phyloP scores from a whole-genome alignment of 2,329 filamentous ascomycete species.

The Beauveria pseudobassiana region DNA sequence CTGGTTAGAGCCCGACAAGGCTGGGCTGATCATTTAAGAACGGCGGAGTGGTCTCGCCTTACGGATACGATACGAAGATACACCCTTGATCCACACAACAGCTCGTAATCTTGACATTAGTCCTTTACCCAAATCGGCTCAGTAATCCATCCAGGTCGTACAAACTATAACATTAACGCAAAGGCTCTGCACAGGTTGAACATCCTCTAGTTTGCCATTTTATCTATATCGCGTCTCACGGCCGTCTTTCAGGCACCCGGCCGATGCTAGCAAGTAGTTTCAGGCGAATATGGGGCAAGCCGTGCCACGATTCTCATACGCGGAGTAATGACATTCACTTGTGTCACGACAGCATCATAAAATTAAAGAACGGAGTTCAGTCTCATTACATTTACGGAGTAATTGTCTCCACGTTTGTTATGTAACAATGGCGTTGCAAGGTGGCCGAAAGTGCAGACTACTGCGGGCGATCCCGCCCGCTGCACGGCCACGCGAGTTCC shows the following conservation, averaged over 20 bases:
- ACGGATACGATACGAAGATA: slow-evolving; percentile 4
- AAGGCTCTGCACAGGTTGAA: background rate
- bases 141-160: background rate
- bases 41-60: background rate
- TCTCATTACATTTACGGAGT: background rate
- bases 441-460: background rate
- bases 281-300: background rate
- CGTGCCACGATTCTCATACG: no score
- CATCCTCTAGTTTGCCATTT: background rate
- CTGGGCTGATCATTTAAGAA: background rate
- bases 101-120: background rate
- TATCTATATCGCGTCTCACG: background rate
- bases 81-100: background rate
- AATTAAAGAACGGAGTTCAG: no score
- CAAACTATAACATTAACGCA: background rate
- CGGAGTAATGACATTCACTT: no score
- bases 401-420: background rate
- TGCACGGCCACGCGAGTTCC: background rate
- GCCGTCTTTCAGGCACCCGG: background rate
- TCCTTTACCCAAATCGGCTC: background rate
- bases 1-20: background rate
- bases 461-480: background rate
- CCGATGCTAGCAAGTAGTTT: background rate
- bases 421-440: background rate
- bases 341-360: no score